phyloP scores from a whole-genome alignment of 768 basidiomycete genomes.

The Leccinum sublutescens region DNA sequence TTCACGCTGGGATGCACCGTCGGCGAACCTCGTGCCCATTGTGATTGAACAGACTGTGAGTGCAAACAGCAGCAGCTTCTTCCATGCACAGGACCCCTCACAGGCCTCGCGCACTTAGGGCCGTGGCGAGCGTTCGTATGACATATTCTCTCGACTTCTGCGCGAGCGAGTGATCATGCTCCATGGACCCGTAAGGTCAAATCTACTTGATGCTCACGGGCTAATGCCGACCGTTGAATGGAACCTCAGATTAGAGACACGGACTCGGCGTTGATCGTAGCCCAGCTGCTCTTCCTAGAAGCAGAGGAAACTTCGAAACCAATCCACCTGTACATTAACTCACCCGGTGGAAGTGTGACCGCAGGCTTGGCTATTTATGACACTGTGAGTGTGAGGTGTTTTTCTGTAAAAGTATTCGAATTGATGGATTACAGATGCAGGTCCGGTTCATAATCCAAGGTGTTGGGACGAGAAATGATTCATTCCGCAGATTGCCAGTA shows the following conservation, averaged over 20 bases:
- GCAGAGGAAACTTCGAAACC: slow-evolving; percentile 94
- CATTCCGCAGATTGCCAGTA: slow-evolving; percentile 51
- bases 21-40: slow-evolving; percentile 78
- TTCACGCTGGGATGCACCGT: slow-evolving; percentile 43
- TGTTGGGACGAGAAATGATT: slow-evolving; percentile 19
- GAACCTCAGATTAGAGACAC: slow-evolving; percentile 75
- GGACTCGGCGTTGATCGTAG: slow-evolving; percentile 85
- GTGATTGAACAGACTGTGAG: slow-evolving; percentile 90
- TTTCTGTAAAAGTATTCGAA: slow-evolving; percentile 5
- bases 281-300: slow-evolving; percentile 93
- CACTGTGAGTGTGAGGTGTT: slow-evolving; percentile 58
- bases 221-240: slow-evolving; percentile 14
- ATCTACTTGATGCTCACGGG: slow-evolving; percentile 5
- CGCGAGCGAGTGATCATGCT: slow-evolving; percentile 95
- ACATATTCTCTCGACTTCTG: slow-evolving; percentile 92
- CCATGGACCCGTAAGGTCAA: slow-evolving; percentile 74
- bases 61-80: slow-evolving; percentile 1
- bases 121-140: slow-evolving; percentile 87
- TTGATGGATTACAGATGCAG: slow-evolving; percentile 59
- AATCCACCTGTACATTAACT: slow-evolving; percentile 96
- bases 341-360: slow-evolving; percentile 93
- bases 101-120: slow-evolving; percentile 44
- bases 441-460: slow-evolving; percentile 35
- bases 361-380: slow-evolving; percentile 97
- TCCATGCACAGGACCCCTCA: slow-evolving; percentile 17